Base-by-base conservation (phyloP, 768 basidiomycete species). In the Lactarius sanguifluus region DNA sequence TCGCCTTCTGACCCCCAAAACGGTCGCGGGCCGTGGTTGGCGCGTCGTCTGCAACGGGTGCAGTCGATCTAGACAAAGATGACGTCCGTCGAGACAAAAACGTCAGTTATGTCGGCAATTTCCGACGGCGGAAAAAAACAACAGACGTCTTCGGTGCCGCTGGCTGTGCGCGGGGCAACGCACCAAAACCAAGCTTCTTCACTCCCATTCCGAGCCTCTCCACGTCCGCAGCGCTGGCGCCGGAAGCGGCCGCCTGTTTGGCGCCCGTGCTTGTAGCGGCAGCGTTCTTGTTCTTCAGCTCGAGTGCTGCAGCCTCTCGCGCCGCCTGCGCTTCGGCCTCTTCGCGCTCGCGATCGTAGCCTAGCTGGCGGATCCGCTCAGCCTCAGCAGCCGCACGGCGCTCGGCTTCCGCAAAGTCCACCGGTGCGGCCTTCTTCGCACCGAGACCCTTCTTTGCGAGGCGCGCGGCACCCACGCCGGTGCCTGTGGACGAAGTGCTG, bases 401-500 rank as follows among this genome's bases (percentile, higher is more conserved):
- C 76, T 98, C 96, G 0, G 94, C 97, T 71, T 94, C 94, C 23
- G 91, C 97, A 75, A 99, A 99, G 77, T 98, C 88, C 70, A 98
- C 88, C 1, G 90, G 84, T 3, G 84, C 76, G 8, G 94, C 85
- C 76, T 94, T 96, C 74, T 91, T 90, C 10, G 96, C 97, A 16
- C 96, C 96, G 1, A 95, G 83, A 28, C 83, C 82, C 32, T 91
- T 92, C 16, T 90, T 82, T 72, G 89, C 89, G 9, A 83, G 81
- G 74, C 91, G 91, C 75, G 86, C 87, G 8, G 80, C 75, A 1
- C 77, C 65, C 1, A 72, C 71, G 28, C 71, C 66, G 36, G 76
- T 72, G 20, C 75, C 64, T 9, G 73, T 47, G 38, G 73, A 66
- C 23, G 77, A 70, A 3, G 78, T 66, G 15, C 70, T 67, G 5